Evolutionary conservation across 768 basidiomycete genomes (phyloP), one percentile per base, ranked within the genome.

Genomic region (Rhodotorula babjevae): DNA sequence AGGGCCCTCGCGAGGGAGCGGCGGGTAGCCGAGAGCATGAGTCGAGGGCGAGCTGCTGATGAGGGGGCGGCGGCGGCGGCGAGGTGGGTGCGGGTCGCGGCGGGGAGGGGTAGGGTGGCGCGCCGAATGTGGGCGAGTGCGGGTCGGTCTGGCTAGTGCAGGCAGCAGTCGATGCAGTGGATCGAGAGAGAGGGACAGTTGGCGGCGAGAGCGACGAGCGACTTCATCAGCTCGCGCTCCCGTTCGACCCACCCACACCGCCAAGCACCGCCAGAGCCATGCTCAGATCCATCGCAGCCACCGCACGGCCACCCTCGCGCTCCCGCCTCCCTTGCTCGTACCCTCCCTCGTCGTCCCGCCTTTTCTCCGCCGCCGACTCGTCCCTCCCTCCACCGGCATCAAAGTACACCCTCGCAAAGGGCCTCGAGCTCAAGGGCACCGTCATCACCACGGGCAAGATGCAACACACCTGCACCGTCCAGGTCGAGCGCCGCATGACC

Each of bases 401-500:
- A 7, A 63, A 55, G 19, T 76, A 63, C 53, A 57, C 65, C 12
- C 68, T 76, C 12, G 68, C 75, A 15, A 72, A 65, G 33, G 69
- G 71, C 4, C 60, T 76, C 42, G 65, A 67, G 23, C 68, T 76
- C 58, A 67, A 61, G 9, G 75, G 75, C 36, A 67, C 65, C 40
- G 75, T 76, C 47, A 64, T 57, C 49, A 36, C 19, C 11, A 29
- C 61, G 1, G 71, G 71, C 44, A 70, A 70, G 60, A 73, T 72
- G 62, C 7, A 36, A 0, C 53, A 68, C 15, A 76, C 75, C 29
- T 53, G 63, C 55, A 76, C 68, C 29, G 75, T 76, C 53, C 29
- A 25, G 59, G 75, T 76, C 59, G 71, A 76, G 47, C 68, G 71
- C 31, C 53, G 60, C n/a, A 65, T 68, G 65, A 65, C 63, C 25